Evolutionary conservation across 176 grass and related monocot genomes (phyloP), one percentile per base, ranked within the genome.

Genomic region (Triticum monococcum): DNA sequence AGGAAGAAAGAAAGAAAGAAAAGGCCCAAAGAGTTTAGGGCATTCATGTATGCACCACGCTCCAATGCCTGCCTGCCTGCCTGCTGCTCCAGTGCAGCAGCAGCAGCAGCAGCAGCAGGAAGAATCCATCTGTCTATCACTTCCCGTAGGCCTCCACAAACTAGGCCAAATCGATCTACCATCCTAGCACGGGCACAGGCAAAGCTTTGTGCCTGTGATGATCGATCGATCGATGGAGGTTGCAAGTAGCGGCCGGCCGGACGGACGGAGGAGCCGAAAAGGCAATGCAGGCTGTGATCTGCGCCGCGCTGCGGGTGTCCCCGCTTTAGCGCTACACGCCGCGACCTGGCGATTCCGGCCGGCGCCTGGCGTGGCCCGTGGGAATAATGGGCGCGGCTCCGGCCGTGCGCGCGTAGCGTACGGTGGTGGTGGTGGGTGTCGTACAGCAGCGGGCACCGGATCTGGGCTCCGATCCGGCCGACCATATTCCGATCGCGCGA

Each of bases 311-410:
- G 1, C 81, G 85, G 81, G 77, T 91, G 89, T 88, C 77, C 76
- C 89, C 85, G 89, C 89, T 91, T 91, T 91, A 50, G 14, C 28
- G 61, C 46, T 25, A 23, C 89, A 84, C 26, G 59, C 11, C 68
- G 43, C 41, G 80, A 90, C 84, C 41, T 18, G 57, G 57, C 74
- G 89, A 84, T 87, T 79, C 89, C 89, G 84, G 17, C 13, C 8
- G 28, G 28, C 28, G 28, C 28, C 28, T 32, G 31, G 61, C 12
- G 23, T 43, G 9, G 0, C 31, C 67, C 24, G 14, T 20, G 61
- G 73, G 41, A 2, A 54, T 16, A 5, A 52, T 48, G 40, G 8
- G 72, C 4, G 46, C 75, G 50, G 26, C 16, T 10, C 64, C 41
- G 18, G 22, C 23, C 10, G 35, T 5, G 25, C 63, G 64, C 9